phyloP scores from a whole-genome alignment of 1,284 basidiomycete genomes.

The Puccinia coronata region DNA sequence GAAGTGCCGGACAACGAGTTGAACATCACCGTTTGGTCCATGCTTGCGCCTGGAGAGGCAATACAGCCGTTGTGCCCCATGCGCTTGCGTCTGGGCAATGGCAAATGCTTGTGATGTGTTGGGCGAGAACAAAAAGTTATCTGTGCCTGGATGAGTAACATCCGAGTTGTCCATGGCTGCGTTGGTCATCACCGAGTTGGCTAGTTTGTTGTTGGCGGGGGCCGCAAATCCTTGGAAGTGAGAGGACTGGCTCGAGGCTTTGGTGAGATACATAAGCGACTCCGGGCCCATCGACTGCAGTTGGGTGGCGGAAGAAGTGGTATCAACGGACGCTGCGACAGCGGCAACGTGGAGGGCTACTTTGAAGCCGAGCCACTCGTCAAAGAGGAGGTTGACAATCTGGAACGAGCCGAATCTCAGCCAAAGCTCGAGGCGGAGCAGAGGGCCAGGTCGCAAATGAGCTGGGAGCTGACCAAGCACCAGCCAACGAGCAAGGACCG shows the following conservation, averaged over 20 bases:
- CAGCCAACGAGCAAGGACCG: conserved; percentile 65
- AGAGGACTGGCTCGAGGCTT: neutral
- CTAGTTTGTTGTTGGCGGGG: neutral
- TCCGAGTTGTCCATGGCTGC: neutral
- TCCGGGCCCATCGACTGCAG: too few relatives aligned
- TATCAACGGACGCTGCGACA: conserved; percentile 78
- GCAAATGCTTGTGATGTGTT: conserved; percentile 24
- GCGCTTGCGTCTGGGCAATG: conserved; percentile 19
- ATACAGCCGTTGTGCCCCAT: neutral
- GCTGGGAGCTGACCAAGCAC: conserved; percentile 85
- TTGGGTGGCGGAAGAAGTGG: conserved; percentile 10
- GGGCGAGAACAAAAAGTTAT: conserved; percentile 34
- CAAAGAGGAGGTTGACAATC: conserved; percentile 81
- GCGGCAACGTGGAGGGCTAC: conserved; percentile 83
- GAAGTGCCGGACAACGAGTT: neutral
- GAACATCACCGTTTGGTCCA: conserved; percentile 5
- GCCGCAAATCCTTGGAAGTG: neutral
- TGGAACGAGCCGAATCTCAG: too few relatives aligned
- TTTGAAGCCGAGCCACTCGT: conserved; percentile 83
- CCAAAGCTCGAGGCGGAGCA: conserved; percentile 83
- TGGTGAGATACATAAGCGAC: neutral
- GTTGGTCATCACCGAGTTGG: too few relatives aligned
- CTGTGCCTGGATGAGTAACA: neutral
- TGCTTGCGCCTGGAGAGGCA: neutral
- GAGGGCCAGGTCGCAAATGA: conserved; percentile 82